Conservation (phyloP, 495 filamentous ascomycete genomes). For the Neurospora sp. region DNA sequence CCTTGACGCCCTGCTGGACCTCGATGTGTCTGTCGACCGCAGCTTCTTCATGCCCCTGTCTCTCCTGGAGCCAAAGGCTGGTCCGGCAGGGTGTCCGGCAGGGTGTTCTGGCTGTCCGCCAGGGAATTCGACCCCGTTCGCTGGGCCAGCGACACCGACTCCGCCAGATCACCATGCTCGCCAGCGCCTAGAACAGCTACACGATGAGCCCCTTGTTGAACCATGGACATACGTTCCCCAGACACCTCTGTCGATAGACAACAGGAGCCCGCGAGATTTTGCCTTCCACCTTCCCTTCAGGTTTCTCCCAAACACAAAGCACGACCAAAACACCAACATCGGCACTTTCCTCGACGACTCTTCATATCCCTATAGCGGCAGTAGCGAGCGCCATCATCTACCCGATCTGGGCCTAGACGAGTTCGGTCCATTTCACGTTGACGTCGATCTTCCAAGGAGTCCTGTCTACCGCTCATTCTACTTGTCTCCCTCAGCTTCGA, state of each 20-base stretch:
- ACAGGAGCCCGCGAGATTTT: slow-evolving; percentile 7
- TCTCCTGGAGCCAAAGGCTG: background rate
- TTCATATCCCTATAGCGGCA: background rate
- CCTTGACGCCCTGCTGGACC: slow-evolving; percentile 13
- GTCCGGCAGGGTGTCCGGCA: background rate
- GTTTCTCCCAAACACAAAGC: background rate
- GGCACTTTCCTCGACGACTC: background rate
- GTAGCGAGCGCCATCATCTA: background rate
- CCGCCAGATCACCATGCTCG: slow-evolving; percentile 1
- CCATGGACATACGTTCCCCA: slow-evolving; percentile 12
- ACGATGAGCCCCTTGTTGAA: slow-evolving; percentile 1
- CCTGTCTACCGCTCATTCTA: slow-evolving; percentile 17
- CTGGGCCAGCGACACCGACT: slow-evolving; percentile 4
- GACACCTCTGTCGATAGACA: slow-evolving; percentile 11
- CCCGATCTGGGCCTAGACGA: background rate
- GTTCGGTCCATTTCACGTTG: background rate
- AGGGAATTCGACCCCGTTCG: background rate
- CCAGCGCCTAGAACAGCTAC: slow-evolving; percentile 6
- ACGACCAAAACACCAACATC: background rate
- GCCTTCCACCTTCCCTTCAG: slow-evolving; percentile 9
- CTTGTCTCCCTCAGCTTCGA: slow-evolving; percentile 19
- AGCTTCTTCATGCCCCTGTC: slow-evolving; percentile 3
- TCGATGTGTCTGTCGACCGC: slow-evolving; percentile 10
- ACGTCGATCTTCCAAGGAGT: background rate
- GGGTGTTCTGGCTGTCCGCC: background rate